Base-by-base conservation (phyloP, 805 yeast species). In the Lipomyces chichibuensis region DNA sequence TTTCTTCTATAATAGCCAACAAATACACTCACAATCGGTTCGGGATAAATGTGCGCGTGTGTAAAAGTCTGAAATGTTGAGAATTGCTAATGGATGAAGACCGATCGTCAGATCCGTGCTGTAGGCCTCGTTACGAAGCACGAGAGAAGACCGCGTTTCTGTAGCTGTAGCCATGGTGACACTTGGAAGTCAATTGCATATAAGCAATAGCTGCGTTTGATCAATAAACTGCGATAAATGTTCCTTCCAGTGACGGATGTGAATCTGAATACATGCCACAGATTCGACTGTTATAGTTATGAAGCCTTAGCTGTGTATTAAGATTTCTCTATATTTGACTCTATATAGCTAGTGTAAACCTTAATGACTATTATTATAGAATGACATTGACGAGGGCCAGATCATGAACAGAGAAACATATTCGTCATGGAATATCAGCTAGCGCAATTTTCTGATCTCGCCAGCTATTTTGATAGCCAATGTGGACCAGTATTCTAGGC, bases 31-130 rank as follows among this genome's bases (percentile, higher is more conserved):
- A 74, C 77, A 63, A 37, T 51, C 55, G 1, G 58, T 35, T 29
- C 67, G 69, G 35, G 60, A 23, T 53, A 32, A 58, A 52, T 29
- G 69, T 29, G 73, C 68, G 11, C 80, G 69, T 2, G 78, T 76
- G 58, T 70, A 74, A 58, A 70, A 76, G 66, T 78, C 80, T 32
- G 80, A 75, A 11, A 78, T 75, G 67, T 77, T 77, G 55, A 78
- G 74, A 43, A 78, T 59, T 4, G 80, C 77, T 54, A 78, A 65
- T 4, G 80, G 79, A 65, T 78, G 80, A 11, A 78, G 64, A 4
- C 66, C 69, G 37, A 70, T 65, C 13, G 70, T 62, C 2, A 70
- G 66, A n/a, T 66, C 70, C 6, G 67, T 61, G 23, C 62, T 25
- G 6, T 23, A 49, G 11, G 66, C 59, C 13, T 62, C 27, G 37